Evolutionary conservation across 108 stramenopile genomes (phyloP), one percentile per base, ranked within the genome.

Genomic region (Conticribra guillardii): DNA sequence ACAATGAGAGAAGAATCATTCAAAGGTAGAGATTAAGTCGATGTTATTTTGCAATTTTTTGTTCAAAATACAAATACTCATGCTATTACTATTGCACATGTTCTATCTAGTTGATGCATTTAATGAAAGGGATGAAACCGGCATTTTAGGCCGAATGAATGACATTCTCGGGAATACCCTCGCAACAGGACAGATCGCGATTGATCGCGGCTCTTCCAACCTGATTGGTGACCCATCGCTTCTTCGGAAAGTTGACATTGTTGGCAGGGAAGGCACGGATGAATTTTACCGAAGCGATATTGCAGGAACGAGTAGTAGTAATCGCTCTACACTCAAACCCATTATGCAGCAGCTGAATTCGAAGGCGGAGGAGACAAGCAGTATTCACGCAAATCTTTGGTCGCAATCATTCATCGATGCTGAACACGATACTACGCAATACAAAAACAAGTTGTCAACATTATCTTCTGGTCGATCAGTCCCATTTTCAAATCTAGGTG

Each of bases 91-190:
- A n/a, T n/a, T n/a, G n/a, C n/a, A n/a, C n/a, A n/a, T n/a, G 23
- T 49, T 41, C 37, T 11, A 11, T 41, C 8, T 9, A 41, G 68
- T 76, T 53, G 75, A 76, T 57, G 68, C 75, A 0, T 76, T 70
- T 23, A 24, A 73, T n/a, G 44, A 73, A 22, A 50, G 64, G 18
- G 65, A 48, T 22, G 51, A 64, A 16, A 67, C 71, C 27, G 79
- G 79, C 1, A 50, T 80, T 54, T 17, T 76, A 11, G 81, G 81
- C 9, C 61, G 81, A 14, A 71, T 82, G 71, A 49, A 37, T 22
- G 81, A 82, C 49, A 71, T 76, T 28, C 54, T 82, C 17, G 60
- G 33, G 14, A 61, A 53, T n/a, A 26, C 26, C 17, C 15, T 70
- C 52, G 44, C 67, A n/a, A 56, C 53, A 22, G 30, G 52, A 14